Percentiles rank a stretch among this genome's conserved stretches.
phyloP scores from a whole-genome alignment of 768 basidiomycete species.

The Cyathus striatus region DNA sequence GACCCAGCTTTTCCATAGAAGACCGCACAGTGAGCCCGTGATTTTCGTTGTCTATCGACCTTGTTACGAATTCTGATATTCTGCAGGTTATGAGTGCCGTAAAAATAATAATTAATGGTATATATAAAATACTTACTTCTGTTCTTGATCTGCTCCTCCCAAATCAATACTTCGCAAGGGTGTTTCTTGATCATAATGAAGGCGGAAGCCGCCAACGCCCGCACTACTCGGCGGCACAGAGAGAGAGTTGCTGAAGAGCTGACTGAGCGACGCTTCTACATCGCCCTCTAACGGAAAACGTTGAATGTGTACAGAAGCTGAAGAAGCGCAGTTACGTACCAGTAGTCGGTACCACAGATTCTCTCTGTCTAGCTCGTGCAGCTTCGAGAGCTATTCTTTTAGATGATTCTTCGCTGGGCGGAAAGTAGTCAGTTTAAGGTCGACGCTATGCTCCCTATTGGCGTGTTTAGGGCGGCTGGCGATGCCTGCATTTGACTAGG shows the following conservation, averaged over 20 bases:
- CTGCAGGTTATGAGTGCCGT: slow-evolving; percentile 21
- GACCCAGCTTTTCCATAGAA: slow-evolving; percentile 47
- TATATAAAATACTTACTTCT: slow-evolving; percentile 27
- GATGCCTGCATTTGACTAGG: too few relatives aligned
- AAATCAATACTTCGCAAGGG: slow-evolving; percentile 46
- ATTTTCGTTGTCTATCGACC: slow-evolving; percentile 51
- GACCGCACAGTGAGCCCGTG: slow-evolving; percentile 47
- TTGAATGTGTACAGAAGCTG: neutral
- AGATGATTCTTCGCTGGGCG: neutral
- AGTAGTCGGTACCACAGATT: neutral
- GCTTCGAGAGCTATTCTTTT: neutral
- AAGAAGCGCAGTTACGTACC: too few relatives aligned
- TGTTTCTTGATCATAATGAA: slow-evolving; percentile 47
- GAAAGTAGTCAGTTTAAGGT: neutral
- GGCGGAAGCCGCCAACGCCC: slow-evolving; percentile 27
- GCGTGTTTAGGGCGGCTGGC: too few relatives aligned
- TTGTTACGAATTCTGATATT: slow-evolving; percentile 59
- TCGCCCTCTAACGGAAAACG: neutral
- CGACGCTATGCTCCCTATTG: too few relatives aligned
- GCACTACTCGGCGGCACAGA: slow-evolving; percentile 6
- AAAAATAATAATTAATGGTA: neutral
- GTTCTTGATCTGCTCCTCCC: slow-evolving; percentile 54
- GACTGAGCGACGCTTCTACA: too few relatives aligned
- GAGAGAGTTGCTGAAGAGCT: too few relatives aligned
- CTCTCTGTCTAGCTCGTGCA: neutral